phyloP scores from a whole-genome alignment of 2,329 filamentous ascomycete genomes.

The Exophiala dermatitidis region DNA sequence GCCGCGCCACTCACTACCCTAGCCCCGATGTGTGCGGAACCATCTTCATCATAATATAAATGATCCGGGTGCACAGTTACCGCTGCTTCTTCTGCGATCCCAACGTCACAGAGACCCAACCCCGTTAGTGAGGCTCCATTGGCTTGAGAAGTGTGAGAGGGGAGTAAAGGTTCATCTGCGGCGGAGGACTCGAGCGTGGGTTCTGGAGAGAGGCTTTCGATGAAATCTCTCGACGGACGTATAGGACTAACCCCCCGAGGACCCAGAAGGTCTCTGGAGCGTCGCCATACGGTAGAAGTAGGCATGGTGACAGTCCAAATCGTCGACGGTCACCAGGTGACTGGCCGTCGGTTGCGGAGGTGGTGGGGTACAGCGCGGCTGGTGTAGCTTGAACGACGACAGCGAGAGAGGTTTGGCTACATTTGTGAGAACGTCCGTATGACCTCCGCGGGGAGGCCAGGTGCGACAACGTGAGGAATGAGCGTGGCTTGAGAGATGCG shows the following conservation, averaged over 20 bases:
- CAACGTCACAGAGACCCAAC: slow-evolving; percentile 19
- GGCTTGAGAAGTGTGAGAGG: slow-evolving; percentile 3
- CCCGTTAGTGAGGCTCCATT: slow-evolving; percentile 14
- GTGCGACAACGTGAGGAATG: slow-evolving; percentile 5
- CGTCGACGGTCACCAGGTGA: slow-evolving; percentile 1
- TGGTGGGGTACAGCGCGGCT: slow-evolving; percentile 18
- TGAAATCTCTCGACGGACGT: slow-evolving; percentile 17
- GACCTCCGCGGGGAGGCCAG: slow-evolving; percentile 17
- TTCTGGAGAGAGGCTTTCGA: slow-evolving; percentile 26
- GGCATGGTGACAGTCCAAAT: slow-evolving; percentile 17
- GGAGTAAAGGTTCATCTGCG: slow-evolving; percentile 4
- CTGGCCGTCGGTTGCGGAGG: slow-evolving; percentile 19
- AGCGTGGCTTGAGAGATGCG: slow-evolving; percentile 1
- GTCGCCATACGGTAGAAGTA: slow-evolving; percentile 26
- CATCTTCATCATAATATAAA: slow-evolving; percentile 22
- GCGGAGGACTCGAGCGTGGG: slow-evolving; percentile 11
- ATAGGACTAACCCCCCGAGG: slow-evolving; percentile 18
- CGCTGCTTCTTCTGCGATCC: slow-evolving; percentile 2
- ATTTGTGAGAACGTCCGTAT: slow-evolving; percentile 13
- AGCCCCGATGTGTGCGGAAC: slow-evolving; percentile 23
- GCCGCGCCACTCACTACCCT: slow-evolving; percentile 12
- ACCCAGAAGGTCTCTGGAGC: slow-evolving; percentile 6
- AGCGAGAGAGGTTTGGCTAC: slow-evolving; percentile 14
- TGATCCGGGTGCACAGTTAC: slow-evolving; percentile 19
- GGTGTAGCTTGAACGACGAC: slow-evolving; percentile 4